Evolutionary conservation across 2,329 filamentous ascomycete species (phyloP).

Genomic region (Calonectria naviculata): DNA sequence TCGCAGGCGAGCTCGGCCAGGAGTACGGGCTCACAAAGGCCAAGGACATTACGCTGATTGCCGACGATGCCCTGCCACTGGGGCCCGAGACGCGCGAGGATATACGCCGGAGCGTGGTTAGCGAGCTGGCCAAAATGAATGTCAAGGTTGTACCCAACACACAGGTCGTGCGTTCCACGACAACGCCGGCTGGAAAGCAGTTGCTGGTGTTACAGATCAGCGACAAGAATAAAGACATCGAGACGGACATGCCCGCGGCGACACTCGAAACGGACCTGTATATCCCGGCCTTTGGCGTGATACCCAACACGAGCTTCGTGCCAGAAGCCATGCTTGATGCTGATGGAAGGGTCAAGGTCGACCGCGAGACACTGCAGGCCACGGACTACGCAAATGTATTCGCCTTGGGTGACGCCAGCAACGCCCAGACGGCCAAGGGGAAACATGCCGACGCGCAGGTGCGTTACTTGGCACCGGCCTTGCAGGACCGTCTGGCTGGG

Average conservation of each 20-base stretch:
- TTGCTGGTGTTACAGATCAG: not conserved
- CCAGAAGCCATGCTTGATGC: not conserved
- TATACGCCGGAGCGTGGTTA: not conserved
- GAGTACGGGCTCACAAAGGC: constrained; percentile 31
- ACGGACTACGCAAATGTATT: not conserved
- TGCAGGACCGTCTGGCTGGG: not conserved
- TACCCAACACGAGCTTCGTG: not conserved
- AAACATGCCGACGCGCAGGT: not conserved
- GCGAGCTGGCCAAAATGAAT: not conserved
- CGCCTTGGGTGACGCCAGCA: constrained; percentile 63
- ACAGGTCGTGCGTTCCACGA: not conserved
- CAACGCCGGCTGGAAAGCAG: not conserved
- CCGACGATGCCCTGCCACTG: not conserved
- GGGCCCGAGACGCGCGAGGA: not conserved
- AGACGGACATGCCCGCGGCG: not conserved
- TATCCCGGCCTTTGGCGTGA: not conserved
- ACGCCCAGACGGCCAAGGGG: constrained; percentile 52
- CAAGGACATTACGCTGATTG: constrained; percentile 32
- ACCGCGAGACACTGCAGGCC: not conserved
- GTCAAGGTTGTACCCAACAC: not conserved
- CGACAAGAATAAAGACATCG: not conserved
- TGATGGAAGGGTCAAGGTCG: not conserved
- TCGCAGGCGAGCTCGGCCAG: constrained; percentile 39
- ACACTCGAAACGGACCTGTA: not conserved
- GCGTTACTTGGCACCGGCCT: not conserved